Evolutionary conservation across 345 rosid genomes (phyloP).

Genomic region (Aquilaria malaccensis): DNA sequence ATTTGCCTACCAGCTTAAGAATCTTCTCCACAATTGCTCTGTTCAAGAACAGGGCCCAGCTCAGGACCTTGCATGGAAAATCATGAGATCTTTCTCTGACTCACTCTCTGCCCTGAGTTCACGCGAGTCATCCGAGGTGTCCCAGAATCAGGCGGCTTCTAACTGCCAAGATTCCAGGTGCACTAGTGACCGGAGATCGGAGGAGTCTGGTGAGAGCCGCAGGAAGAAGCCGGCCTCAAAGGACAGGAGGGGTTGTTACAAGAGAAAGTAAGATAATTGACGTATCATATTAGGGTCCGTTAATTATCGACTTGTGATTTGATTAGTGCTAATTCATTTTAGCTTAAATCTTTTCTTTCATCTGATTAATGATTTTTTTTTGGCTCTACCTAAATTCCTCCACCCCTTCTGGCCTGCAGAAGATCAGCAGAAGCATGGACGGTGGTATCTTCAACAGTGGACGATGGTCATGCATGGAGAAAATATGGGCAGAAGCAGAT

Average conservation of each 20-base stretch:
- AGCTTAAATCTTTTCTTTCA: too few relatives aligned
- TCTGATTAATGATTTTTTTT: too few relatives aligned
- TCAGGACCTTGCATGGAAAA: slow-evolving; percentile 33
- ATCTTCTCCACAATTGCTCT: slow-evolving; percentile 21
- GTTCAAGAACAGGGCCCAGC: slow-evolving; percentile 8
- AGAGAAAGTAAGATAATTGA: slow-evolving; percentile 53
- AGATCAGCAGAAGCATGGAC: slow-evolving; percentile 34
- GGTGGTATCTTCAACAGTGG: slow-evolving; percentile 22
- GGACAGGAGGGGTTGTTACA: slow-evolving; percentile 68
- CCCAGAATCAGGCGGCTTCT: slow-evolving; percentile 17
- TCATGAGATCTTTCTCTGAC: slow-evolving; percentile 38
- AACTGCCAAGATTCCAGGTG: slow-evolving; percentile 20
- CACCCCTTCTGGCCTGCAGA: slow-evolving; percentile 29
- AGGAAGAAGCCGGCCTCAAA: slow-evolving; percentile 32
- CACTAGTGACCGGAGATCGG: slow-evolving; percentile 32
- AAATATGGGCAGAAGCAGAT: slow-evolving; percentile 87
- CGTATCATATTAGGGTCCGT: too few relatives aligned
- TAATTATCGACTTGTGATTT: background rate
- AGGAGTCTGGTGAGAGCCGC: slow-evolving; percentile 46
- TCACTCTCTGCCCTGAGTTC: slow-evolving; percentile 29
- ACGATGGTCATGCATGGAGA: slow-evolving; percentile 72
- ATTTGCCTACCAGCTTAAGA: slow-evolving; percentile 37
- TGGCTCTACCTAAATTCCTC: background rate
- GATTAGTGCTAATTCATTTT: too few relatives aligned
- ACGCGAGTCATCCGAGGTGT: slow-evolving; percentile 14